Evolutionary conservation across 2,329 filamentous ascomycete genomes (phyloP), one percentile per base, ranked within the genome.

Genomic region (Colletotrichum sp.): DNA sequence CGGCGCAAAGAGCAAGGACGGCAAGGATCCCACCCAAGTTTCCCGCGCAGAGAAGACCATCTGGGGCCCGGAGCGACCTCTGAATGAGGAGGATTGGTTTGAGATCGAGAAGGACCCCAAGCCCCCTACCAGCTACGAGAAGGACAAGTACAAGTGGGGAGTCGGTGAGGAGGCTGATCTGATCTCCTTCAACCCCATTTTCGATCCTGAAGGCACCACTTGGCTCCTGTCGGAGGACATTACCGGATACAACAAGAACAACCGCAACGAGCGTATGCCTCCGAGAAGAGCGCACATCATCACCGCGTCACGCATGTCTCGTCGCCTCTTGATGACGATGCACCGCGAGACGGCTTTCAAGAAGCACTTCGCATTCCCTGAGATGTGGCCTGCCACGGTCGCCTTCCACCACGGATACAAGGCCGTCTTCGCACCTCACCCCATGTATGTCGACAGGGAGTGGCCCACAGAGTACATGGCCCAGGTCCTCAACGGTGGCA

Each of bases 321-420:
- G 93, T 65, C 92, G 92, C 62, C 91, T 98, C 64, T 89, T 98
- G 16, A 88, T 93, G 76, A 93, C 93, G 21, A 98, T 98, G 96
- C 96, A 98, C 87, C 91, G 92, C 71, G 96, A 98, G 87, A 98
- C 96, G 6, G 92, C 93, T 34, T 91, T 95, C 80, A 93, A 94
- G 81, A 96, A 96, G 80, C 94, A 97, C 84, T 94, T 95, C 78
- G 97, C 97, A 87, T 98, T 98, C 83, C 95, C 96, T 0, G 96
- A 98, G 84, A 98, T 98, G 96, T 98, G 95, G 95, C 95, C 96
- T 0, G 93, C 94, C 1, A 97, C 94, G 0, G 93, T 95, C 2
- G 95, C 96, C 2, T 89, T 98, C 12, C 96, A 98, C 76, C 96
- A 98, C 83, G 96, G 96, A 13, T 93, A 95, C 86, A 98, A 98